Evolutionary conservation across 1,284 basidiomycete species (phyloP).

Genomic region (Cystobasidiaceae sp.): DNA sequence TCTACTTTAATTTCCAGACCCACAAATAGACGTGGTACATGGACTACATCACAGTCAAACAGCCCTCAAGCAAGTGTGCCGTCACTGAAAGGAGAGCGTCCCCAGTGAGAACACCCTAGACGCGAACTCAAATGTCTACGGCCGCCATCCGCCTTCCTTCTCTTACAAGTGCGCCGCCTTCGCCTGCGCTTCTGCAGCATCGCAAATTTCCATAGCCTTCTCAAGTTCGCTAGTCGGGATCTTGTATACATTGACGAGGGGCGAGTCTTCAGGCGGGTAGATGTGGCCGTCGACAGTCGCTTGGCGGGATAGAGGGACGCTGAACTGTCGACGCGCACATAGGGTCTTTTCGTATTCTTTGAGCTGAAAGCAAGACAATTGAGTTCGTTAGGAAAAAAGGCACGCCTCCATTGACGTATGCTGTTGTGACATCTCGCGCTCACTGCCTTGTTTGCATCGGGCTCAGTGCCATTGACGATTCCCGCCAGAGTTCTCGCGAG

Average conservation of each 20-base stretch:
- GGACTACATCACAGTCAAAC: too few relatives aligned
- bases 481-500: constrained; percentile 1
- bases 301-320: constrained; percentile 14
- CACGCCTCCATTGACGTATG: too few relatives aligned
- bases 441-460: constrained; percentile 17
- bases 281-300: constrained; percentile 19
- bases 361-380: not conserved
- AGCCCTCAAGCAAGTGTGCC: too few relatives aligned
- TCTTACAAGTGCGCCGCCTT: too few relatives aligned
- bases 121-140: too few relatives aligned
- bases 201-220: constrained; percentile 18
- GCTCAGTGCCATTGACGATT: constrained; percentile 1
- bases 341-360: constrained; percentile 19
- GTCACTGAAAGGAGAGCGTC: too few relatives aligned
- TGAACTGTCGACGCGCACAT: constrained; percentile 24
- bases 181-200: too few relatives aligned
- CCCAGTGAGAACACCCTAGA: too few relatives aligned
- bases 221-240: constrained; percentile 20
- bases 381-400: not conserved
- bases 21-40: too few relatives aligned
- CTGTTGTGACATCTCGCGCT: too few relatives aligned
- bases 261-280: constrained; percentile 8
- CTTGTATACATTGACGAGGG: constrained; percentile 18
- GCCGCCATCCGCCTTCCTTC: too few relatives aligned
- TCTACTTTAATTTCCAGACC: too few relatives aligned